A percentile compares a stretch with the other conserved stretches of the same genome.
Evolutionary conservation across 441 rosid species (phyloP).

Genomic region (Omphalea diandra): DNA sequence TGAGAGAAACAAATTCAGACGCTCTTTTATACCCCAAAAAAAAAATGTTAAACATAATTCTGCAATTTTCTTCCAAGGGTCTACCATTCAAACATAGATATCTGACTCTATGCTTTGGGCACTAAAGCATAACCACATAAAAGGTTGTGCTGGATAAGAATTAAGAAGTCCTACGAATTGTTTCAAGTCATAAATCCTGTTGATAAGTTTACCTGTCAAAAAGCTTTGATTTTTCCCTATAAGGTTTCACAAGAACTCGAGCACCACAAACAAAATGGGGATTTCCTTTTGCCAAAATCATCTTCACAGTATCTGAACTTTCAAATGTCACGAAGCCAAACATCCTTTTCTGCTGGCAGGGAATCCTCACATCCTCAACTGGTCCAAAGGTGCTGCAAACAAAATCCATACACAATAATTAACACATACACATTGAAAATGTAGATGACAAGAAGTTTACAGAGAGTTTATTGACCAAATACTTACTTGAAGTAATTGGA

Average conservation of each 20-base stretch:
- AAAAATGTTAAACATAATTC: too few relatives aligned
- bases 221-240: slow-evolving; percentile 65
- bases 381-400: slow-evolving; percentile 52
- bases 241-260: slow-evolving; percentile 73
- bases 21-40: too few relatives aligned
- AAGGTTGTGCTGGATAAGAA: too few relatives aligned
- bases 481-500: slow-evolving; percentile 61
- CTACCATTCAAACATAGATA: too few relatives aligned
- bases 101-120: too few relatives aligned
- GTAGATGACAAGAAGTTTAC: not conserved
- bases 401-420: slow-evolving; percentile 10
- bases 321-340: slow-evolving; percentile 77
- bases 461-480: slow-evolving; percentile 1
- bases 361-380: slow-evolving; percentile 72
- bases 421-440: slow-evolving; percentile 5
- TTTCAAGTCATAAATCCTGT: not conserved
- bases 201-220: slow-evolving; percentile 43
- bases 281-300: slow-evolving; percentile 59
- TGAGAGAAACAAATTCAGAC: too few relatives aligned
- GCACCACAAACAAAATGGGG: slow-evolving; percentile 72
- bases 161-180: too few relatives aligned
- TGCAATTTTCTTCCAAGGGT: too few relatives aligned
- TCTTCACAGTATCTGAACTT: slow-evolving; percentile 55
- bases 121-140: too few relatives aligned
- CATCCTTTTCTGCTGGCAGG: slow-evolving; percentile 71